Evolutionary conservation across 345 rosid genomes (phyloP), one percentile per base, ranked within the genome.

Genomic region (Pseudoturritis turrita): DNA sequence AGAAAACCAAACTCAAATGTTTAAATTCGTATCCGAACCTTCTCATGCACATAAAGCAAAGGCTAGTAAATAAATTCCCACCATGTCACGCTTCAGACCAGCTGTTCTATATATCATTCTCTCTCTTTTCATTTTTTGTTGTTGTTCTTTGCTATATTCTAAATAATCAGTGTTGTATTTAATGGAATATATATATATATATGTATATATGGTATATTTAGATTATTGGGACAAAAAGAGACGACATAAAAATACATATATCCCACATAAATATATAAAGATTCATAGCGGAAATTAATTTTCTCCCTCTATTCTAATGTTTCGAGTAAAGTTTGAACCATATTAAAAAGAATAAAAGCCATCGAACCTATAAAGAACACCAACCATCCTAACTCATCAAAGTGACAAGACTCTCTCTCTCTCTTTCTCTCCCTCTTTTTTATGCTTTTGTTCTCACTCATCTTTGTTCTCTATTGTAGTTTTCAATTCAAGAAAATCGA

Each of bases 301-400:
- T 53, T 58, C 49, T 65, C 68, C 67, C 55, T 62, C 39, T 55
- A 23, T 63, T 39, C 41, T 33, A 63, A 55, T 76, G 75, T 46
- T 46, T 54, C 26, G 45, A 70, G 71, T 37, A 69, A 76, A 76
- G 71, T 62, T 76, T 41, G 22, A 46, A 55, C 54, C 47, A 61
- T 63, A 23, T 49, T 55, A 36, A 63, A 70, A 67, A 22, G 71
- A 76, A 76, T 70, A 70, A 70, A 76, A 70, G 29, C 61, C 40
- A 63, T 76, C 18, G 61, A 70, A 63, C 79, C 53, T 70, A 62
- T 76, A 76, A 70, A 76, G 71, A 70, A 56, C 75, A 70, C 75
- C 61, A 70, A 76, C 66, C 75, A 70, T 55, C 61, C 33, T 70
- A 70, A 70, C 75, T 62, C 71, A 46, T 54, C 65, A 76, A 76